Evolutionary conservation across 495 filamentous ascomycete genomes (phyloP).

Genomic region (Lasiosphaeris hirsuta): DNA sequence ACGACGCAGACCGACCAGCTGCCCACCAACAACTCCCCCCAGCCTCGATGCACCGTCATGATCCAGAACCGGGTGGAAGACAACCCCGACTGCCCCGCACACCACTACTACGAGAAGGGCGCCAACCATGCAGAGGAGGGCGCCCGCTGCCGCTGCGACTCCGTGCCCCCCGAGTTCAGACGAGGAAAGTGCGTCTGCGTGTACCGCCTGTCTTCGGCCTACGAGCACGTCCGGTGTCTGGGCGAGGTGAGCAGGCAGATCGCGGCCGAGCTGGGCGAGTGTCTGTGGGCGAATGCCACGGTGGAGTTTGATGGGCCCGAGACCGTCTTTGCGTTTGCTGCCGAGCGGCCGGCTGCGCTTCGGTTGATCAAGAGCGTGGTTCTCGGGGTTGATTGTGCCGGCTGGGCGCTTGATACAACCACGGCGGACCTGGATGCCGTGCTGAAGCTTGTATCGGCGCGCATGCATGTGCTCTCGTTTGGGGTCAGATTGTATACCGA

Average conservation of each 20-base stretch:
- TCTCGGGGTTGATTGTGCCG: slow-evolving; percentile 1
- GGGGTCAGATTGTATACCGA: neutral
- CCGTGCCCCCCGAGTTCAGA: neutral
- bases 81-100: too few species aligned
- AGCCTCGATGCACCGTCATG: neutral
- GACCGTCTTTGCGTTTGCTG: neutral
- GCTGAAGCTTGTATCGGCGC: neutral
- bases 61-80: too few species aligned
- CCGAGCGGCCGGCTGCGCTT: slow-evolving; percentile 3
- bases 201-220: neutral
- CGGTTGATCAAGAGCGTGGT: neutral
- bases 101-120: too few species aligned
- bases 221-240: neutral
- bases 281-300: neutral
- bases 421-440: neutral
- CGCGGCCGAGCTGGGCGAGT: neutral
- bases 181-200: neutral
- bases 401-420: neutral
- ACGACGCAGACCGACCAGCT: neutral
- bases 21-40: neutral
- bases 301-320: slow-evolving; percentile 5
- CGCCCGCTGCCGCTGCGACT: neutral
- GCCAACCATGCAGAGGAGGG: neutral
- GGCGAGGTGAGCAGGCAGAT: slow-evolving; percentile 1
- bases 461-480: neutral